Evolutionary conservation across 2,329 filamentous ascomycete genomes (phyloP), one percentile per base, ranked within the genome.

Genomic region (Neopestalotiopsis clavispora): DNA sequence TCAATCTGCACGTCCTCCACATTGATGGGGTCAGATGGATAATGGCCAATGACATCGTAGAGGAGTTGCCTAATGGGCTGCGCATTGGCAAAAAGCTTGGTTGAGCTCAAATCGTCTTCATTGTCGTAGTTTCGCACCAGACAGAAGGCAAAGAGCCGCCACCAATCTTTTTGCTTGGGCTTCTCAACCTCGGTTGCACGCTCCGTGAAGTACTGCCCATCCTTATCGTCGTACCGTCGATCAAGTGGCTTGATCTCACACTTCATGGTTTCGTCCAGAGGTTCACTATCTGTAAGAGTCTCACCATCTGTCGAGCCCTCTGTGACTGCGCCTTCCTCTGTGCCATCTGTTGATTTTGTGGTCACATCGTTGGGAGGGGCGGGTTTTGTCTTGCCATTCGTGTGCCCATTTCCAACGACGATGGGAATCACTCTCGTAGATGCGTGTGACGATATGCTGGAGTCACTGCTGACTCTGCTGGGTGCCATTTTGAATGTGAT

Each of bases 81-180:
- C 12, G 75, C 66, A 65, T 80, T 78, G 49, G 80, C 72, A 63
- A 77, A 75, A 20, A 80, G 65, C 3, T 69, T 68, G 7, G 73
- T 76, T 49, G 66, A 70, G n/a, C 73, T 70, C 9, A 72, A 58
- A 5, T 75, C 69, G 3, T 60, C 69, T 4, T 73, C 68, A 6
- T 67, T 66, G 30, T 75, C 69, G 57, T 73, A 76, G 42, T 71
- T 59, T 0, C 72, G 61, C 23, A 78, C 75, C 6, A 78, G 49
- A 67, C 77, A 79, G 56, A 78, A 77, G n/a, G 77, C 75, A 61
- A 71, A 79, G 6, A 74, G 58, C 10, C 71, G 72, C 75, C 76
- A 78, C 77, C 76, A 79, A 67, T 74, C 71, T 61, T 71, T 71
- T 68, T 74, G 71, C 63, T 76, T 72, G 2, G 69, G 71, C 34